These are phyloP conservation scores for Aspergillus taichungensis DNA, from an alignment of 495 filamentous ascomycete species.

Conservation along the genomic window DNA sequence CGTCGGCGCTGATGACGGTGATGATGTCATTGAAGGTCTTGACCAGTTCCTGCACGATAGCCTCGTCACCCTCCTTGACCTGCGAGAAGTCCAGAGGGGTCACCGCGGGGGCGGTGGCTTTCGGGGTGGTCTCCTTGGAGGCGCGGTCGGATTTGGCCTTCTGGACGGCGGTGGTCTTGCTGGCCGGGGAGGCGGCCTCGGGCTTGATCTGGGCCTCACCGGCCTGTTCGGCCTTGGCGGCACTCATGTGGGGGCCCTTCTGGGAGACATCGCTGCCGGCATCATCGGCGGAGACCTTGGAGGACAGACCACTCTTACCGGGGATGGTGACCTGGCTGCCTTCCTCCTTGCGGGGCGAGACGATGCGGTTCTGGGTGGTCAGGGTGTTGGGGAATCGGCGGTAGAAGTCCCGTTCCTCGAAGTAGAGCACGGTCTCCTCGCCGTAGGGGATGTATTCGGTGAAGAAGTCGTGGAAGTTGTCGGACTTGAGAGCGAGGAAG, in stretches of 20 bases:
- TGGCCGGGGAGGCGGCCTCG: slow-evolving; percentile 22
- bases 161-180: slow-evolving; percentile 27
- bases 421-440: slow-evolving; percentile 90
- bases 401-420: slow-evolving; percentile 91
- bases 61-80: slow-evolving; percentile 66
- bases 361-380: slow-evolving; percentile 39
- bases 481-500: slow-evolving; percentile 83
- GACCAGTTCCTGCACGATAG: slow-evolving; percentile 85
- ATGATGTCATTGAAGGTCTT: slow-evolving; percentile 95
- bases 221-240: slow-evolving; percentile 19
- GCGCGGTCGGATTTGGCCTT: slow-evolving; percentile 38
- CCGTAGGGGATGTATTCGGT: slow-evolving; percentile 94
- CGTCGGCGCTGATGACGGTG: slow-evolving; percentile 77
- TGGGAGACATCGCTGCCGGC: slow-evolving; percentile 35
- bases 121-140: slow-evolving; percentile 19
- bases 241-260: slow-evolving; percentile 41
- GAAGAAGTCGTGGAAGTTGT: slow-evolving; percentile 99
- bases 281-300: slow-evolving; percentile 60
- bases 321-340: slow-evolving; percentile 74
- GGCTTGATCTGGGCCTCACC: slow-evolving; percentile 14
- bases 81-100: slow-evolving; percentile 65
- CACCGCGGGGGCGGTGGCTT: slow-evolving; percentile 37
- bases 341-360: slow-evolving; percentile 41
- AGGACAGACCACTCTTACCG: slow-evolving; percentile 74
- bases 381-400: slow-evolving; percentile 76